Evolutionary conservation across 345 rosid genomes (phyloP).

Genomic region (Viola odorata): DNA sequence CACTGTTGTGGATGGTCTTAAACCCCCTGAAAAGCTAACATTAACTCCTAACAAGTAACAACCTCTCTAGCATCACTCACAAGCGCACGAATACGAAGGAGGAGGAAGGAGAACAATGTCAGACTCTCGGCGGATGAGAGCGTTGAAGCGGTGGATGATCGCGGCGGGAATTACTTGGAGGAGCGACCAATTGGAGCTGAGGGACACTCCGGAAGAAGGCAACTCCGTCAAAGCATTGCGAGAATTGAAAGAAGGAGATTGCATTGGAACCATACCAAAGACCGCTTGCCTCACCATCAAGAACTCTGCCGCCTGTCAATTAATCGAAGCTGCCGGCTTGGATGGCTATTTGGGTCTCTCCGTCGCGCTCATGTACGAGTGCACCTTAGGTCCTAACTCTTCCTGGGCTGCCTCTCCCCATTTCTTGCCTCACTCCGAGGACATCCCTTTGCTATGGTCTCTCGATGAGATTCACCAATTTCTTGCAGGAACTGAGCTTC

Average conservation of each 20-base stretch:
- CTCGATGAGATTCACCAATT: constrained; percentile 50
- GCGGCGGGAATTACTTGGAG: constrained; percentile 48
- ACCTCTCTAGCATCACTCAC: too few species aligned
- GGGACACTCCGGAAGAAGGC: constrained; percentile 37
- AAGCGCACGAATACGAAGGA: not conserved
- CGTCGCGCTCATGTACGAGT: constrained; percentile 79
- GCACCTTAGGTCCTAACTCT: constrained; percentile 54
- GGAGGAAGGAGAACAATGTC: not conserved
- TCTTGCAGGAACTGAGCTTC: constrained; percentile 79
- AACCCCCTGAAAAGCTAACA: too few species aligned
- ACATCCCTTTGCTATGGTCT: constrained; percentile 68
- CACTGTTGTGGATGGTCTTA: too few species aligned
- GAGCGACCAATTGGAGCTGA: constrained; percentile 46
- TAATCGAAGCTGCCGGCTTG: constrained; percentile 53
- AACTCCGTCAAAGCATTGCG: constrained; percentile 50
- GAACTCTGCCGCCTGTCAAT: constrained; percentile 48
- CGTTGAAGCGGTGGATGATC: constrained; percentile 88
- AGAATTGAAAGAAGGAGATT: constrained; percentile 68
- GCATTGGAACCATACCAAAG: constrained; percentile 69
- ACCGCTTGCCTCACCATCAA: constrained; percentile 68
- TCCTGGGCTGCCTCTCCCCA: constrained; percentile 79
- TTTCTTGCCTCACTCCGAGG: constrained; percentile 57
- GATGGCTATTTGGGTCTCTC: constrained; percentile 66
- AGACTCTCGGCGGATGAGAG: constrained; percentile 42
- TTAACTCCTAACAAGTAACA: too few species aligned